These are phyloP conservation scores for Phytophthora ohioensis DNA, from an alignment of 352 stramenopile species.

Conservation along the genomic window DNA sequence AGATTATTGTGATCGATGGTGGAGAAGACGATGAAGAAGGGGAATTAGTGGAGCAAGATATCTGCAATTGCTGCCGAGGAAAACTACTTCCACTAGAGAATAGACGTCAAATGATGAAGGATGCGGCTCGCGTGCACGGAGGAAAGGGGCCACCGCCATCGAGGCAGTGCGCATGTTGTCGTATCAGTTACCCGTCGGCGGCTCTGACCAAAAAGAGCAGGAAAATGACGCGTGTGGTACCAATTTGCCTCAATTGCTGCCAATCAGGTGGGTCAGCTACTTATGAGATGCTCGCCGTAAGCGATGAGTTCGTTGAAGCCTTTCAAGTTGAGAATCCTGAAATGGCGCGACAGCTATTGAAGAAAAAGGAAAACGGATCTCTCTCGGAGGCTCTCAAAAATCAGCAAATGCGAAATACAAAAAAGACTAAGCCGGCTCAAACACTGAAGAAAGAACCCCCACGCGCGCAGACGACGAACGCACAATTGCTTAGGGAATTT, in stretches of 20 bases:
- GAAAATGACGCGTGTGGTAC: conserved; percentile 24
- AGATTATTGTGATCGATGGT: conserved; percentile 16
- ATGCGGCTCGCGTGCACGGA: conserved; percentile 6
- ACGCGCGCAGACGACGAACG: not conserved
- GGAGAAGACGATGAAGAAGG: conserved; percentile 23
- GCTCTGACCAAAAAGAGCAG: conserved; percentile 30
- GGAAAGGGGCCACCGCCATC: conserved; percentile 17
- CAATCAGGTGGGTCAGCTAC: conserved; percentile 18
- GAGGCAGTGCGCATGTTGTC: conserved; percentile 32
- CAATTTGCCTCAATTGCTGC: conserved; percentile 28
- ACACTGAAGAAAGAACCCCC: not conserved
- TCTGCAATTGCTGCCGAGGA: conserved; percentile 22
- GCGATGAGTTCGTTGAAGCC: conserved; percentile 31
- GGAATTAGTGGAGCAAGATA: conserved; percentile 10
- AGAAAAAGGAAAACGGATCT: conserved; percentile 11
- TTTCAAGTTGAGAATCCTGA: conserved; percentile 31
- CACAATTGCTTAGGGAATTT: not conserved
- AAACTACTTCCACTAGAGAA: conserved; percentile 2
- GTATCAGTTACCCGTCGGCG: conserved; percentile 26
- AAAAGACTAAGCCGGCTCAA: not conserved
- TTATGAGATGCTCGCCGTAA: conserved; percentile 34
- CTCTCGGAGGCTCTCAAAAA: not conserved
- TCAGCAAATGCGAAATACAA: conserved; percentile 6
- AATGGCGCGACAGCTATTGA: conserved; percentile 10
- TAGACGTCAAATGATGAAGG: conserved; percentile 13